phyloP scores from a whole-genome alignment of 2,329 filamentous ascomycete genomes.

The Stachybotrys chlorohalonatus region DNA sequence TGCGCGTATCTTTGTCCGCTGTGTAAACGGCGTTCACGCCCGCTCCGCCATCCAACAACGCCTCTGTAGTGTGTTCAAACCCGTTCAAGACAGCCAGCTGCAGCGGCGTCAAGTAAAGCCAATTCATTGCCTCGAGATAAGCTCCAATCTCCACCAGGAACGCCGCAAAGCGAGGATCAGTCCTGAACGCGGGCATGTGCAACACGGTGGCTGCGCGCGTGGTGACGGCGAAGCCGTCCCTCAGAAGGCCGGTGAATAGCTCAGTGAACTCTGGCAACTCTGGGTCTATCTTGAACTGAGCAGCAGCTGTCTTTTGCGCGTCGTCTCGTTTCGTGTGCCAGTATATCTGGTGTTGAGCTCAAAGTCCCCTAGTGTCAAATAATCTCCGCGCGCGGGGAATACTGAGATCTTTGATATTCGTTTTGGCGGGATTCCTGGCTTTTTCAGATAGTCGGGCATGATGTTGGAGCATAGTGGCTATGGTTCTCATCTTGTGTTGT shows the following conservation, averaged over 20 bases:
- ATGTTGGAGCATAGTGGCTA: not conserved
- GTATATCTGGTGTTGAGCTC: too few species aligned
- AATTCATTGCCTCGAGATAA: not conserved
- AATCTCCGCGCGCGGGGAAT: not conserved
- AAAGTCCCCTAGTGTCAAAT: too few species aligned
- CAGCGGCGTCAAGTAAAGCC: not conserved
- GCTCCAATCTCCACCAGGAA: not conserved
- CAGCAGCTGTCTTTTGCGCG: too few species aligned
- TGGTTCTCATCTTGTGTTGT: not conserved
- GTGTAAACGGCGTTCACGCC: not conserved
- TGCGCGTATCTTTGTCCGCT: not conserved
- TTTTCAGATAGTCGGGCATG: not conserved
- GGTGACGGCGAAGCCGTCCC: not conserved
- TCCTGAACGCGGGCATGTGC: not conserved
- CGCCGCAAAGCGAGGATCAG: not conserved
- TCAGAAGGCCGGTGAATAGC: not conserved
- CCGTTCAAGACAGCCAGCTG: not conserved
- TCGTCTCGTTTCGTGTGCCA: too few species aligned
- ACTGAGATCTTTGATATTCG: not conserved
- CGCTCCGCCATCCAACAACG: not conserved
- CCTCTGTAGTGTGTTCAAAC: not conserved
- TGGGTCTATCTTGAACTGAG: too few species aligned
- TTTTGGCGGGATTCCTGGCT: not conserved
- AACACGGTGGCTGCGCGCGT: not conserved
- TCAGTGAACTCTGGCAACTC: not conserved